Evolutionary conservation across 805 yeast species (phyloP), one percentile per base, ranked within the genome.

Genomic region (Candida manassasensis): DNA sequence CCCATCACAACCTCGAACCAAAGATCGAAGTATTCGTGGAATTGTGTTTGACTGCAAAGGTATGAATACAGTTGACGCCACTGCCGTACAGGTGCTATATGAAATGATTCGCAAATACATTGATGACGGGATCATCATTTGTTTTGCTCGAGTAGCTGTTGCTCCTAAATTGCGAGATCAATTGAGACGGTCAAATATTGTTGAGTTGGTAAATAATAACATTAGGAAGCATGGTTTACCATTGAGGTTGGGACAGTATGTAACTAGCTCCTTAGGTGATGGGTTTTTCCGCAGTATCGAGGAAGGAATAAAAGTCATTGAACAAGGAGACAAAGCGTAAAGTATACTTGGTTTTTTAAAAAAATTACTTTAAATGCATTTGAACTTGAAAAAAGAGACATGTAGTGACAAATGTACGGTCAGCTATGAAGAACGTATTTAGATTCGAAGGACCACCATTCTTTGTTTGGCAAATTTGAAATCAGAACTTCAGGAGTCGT

Each of bases 31-130:
- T 3, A 69, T 79, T 26, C 68, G 73, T 39, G 70, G 73, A 40
- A 66, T 87, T n/a, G 65, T 88, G 1, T 74, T 87, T 47, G 95
- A 87, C 48, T 58, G 89, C 43, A 71, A 80, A 37, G 95, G 95
- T 2, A 84, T 88, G 94, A 75, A 84, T 3, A 71, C 71, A 3
- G 70, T 87, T 37, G 96, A 87, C 47, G 75, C 94, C 0, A 73
- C 86, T 1, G 95, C 95, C 0, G 79, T 84, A 0, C 88, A 84
- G 44, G 79, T 79, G 3, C 59, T 88, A 29, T 52, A 57, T 36
- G 86, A 79, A 41, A 75, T 83, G n/a, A 59, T 87, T 3, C 47
- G 55, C 2, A 61, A 67, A 10, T 85, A 85, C 52, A 40, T 43
- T 21, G 64, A 55, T 12, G 66, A 81, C 32, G 67, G 67, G 2